Evolutionary conservation across 306 rosid genomes (phyloP), one percentile per base, ranked within the genome.

Genomic region (Sechiopsis laciniata): DNA sequence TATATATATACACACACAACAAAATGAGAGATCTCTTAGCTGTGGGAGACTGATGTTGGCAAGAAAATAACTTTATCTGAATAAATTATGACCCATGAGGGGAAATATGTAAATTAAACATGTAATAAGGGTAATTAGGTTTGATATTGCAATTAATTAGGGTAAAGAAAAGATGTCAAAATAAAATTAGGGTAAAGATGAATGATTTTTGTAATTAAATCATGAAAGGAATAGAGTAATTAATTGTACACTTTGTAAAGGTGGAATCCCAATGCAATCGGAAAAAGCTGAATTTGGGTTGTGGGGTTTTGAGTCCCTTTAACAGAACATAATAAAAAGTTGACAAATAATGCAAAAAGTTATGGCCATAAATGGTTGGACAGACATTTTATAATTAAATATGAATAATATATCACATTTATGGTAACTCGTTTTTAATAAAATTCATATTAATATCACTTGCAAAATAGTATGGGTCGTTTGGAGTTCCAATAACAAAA

Each of bases 251-350:
- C 40, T 37, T 3, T 3, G 51, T 15, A 65, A 65, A 65, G 29
- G 71, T 65, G 72, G 72, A 42, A 66, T 66, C 72, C 72, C 72
- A 66, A 66, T 66, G 72, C 55, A 66, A 66, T 42, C 2, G 35
- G 12, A 42, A 66, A 66, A 45, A 63, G 72, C 72, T 66, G 72
- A 66, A 45, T 59, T 66, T 66, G 29, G 32, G 46, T 19, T 66
- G 72, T 66, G 72, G 72, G 72, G 72, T 66, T 66, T 66, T 66
- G 72, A 66, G 21, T 66, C 72, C 72, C 72, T 66, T 66, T 66
- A 66, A 66, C 72, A 66, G 72, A 66, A 66, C 72, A 66, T 45
- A 45, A 45, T 45, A 45, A 42, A 66, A 66, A 40, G 72, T 63
- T 66, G 35, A 66, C 55, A 66, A 66, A 66, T 66, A 66, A 66